Conservation (phyloP, 2,329 filamentous ascomycete genomes). For the Xylaria sp. region DNA sequence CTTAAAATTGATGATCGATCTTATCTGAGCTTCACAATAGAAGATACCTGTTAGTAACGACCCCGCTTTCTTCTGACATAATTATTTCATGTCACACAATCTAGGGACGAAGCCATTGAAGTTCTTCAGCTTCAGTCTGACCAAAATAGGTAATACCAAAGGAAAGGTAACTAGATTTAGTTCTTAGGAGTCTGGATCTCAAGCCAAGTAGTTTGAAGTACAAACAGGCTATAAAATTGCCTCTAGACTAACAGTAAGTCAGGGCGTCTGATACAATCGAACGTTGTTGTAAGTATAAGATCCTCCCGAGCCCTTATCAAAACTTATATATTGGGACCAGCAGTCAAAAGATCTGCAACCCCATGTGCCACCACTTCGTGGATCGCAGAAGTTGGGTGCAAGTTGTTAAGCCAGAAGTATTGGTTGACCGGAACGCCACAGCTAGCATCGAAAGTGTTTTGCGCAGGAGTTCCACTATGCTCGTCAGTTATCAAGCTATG, state of each 20-base stretch:
- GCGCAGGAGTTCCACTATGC: slow-evolving; percentile 57
- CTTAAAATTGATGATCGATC: background rate
- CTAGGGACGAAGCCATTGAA: background rate
- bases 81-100: background rate
- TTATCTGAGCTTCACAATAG: background rate
- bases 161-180: background rate
- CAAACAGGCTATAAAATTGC: background rate
- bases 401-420: slow-evolving; percentile 71
- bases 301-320: background rate
- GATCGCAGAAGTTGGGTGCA: slow-evolving; percentile 72
- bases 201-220: background rate
- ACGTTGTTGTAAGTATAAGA: background rate
- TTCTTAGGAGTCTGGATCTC: background rate
- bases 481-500: slow-evolving; percentile 31
- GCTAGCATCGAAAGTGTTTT: slow-evolving; percentile 54
- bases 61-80: background rate
- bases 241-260: background rate
- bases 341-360: slow-evolving; percentile 54
- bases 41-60: no score
- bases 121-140: background rate
- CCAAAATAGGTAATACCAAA: background rate
- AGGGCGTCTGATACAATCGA: background rate
- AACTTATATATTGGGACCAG: slow-evolving; percentile 53
- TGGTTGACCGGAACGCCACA: slow-evolving; percentile 67
- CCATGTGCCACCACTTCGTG: slow-evolving; percentile 67